Conservation (phyloP, 2,329 filamentous ascomycete species). For the Colletotrichum karsti region DNA sequence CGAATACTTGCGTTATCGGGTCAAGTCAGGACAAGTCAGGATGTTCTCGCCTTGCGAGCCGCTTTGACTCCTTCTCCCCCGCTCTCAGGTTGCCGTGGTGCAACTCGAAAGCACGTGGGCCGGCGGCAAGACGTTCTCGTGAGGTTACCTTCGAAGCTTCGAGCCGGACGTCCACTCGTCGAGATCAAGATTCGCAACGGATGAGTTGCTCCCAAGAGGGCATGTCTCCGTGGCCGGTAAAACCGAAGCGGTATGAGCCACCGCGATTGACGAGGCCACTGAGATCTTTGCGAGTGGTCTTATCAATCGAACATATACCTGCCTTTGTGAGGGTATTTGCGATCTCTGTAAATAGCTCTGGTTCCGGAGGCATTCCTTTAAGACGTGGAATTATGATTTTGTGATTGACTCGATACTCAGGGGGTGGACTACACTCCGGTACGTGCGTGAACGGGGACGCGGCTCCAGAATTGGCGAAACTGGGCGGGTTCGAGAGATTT, state of each 20-base stretch:
- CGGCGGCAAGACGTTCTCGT: neutral
- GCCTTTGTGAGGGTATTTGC: too few species aligned
- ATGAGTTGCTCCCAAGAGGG: neutral
- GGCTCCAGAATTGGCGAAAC: too few species aligned
- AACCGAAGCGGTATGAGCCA: neutral
- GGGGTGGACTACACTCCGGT: neutral
- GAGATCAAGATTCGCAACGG: neutral
- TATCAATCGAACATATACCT: too few species aligned
- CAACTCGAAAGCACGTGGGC: neutral
- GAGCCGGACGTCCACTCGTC: neutral
- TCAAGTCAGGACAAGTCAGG: neutral
- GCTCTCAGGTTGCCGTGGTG: neutral
- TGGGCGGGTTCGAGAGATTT: too few species aligned
- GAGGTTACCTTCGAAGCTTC: neutral
- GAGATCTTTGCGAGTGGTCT: neutral
- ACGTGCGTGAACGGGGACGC: neutral
- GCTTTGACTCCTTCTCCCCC: neutral
- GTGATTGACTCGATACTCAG: neutral
- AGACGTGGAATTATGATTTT: neutral
- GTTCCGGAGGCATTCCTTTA: neutral
- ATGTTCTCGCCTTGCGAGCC: neutral
- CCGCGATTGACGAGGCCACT: neutral
- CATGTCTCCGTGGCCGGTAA: neutral
- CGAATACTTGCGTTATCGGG: neutral
- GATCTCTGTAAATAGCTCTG: too few species aligned